phyloP scores from a whole-genome alignment of 2,329 filamentous ascomycete genomes.

The Tolypocladium tundrense region DNA sequence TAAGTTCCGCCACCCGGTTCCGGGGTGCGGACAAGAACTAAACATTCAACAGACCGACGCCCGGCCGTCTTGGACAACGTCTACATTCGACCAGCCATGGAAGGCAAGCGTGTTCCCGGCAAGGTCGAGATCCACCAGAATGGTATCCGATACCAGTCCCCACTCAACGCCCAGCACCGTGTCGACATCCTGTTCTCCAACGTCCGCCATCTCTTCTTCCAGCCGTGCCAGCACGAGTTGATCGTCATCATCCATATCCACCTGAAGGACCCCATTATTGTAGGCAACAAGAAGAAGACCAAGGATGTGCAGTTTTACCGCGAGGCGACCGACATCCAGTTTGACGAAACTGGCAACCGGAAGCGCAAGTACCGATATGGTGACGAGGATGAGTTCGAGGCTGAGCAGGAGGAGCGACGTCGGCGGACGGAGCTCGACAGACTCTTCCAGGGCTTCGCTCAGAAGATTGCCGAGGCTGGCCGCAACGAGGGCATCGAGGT shows the following conservation, averaged over 20 bases:
- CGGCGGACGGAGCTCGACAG: slow-evolving; percentile 87
- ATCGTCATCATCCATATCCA: slow-evolving; percentile 98
- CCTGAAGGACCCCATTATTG: slow-evolving; percentile 93
- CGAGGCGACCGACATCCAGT: slow-evolving; percentile 96
- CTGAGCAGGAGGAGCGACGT: slow-evolving; percentile 91
- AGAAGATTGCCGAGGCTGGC: slow-evolving; percentile 94
- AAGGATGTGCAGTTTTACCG: slow-evolving; percentile 98
- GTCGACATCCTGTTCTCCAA: slow-evolving; percentile 97
- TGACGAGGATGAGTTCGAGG: slow-evolving; percentile 97
- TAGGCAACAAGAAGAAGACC: slow-evolving; percentile 95
- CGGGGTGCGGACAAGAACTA: slow-evolving; percentile 18
- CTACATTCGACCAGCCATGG: slow-evolving; percentile 88
- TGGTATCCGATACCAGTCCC: slow-evolving; percentile 88
- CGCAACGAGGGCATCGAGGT: slow-evolving; percentile 86
- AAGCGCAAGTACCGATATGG: slow-evolving; percentile 97
- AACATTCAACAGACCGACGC: slow-evolving; percentile 61
- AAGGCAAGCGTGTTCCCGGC: slow-evolving; percentile 92
- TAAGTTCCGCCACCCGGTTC: slow-evolving; percentile 29
- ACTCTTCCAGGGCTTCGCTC: slow-evolving; percentile 90
- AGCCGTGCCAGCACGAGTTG: slow-evolving; percentile 89
- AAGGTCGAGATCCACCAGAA: slow-evolving; percentile 98
- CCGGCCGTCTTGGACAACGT: slow-evolving; percentile 87
- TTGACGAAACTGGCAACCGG: slow-evolving; percentile 95
- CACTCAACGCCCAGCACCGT: slow-evolving; percentile 67
- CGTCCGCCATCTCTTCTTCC: slow-evolving; percentile 97